Percentiles rank a stretch among this genome's conserved stretches.
Evolutionary conservation across 352 stramenopile species (phyloP).

Genomic region (Phytophthora tubulina): DNA sequence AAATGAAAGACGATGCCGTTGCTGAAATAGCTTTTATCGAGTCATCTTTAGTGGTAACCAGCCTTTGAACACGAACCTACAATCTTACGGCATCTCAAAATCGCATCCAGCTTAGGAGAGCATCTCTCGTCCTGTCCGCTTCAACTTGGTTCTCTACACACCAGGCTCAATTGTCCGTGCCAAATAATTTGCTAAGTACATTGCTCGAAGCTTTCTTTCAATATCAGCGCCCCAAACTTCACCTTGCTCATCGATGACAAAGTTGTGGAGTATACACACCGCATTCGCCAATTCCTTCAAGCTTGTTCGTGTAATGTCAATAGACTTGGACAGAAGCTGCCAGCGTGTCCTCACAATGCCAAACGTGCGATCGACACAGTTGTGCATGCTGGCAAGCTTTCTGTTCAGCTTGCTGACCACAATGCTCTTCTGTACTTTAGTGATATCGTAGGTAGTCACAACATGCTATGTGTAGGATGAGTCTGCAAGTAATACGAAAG

Average conservation of each 20-base stretch:
- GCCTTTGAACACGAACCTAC: background rate
- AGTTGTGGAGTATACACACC: conserved; percentile 6
- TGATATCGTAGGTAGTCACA: background rate
- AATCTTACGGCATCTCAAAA: background rate
- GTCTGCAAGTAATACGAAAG: conserved; percentile 4
- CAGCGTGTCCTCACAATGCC: background rate
- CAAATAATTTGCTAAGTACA: background rate
- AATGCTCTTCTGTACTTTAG: background rate
- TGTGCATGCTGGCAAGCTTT: background rate
- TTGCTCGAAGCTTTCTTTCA: background rate
- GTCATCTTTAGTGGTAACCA: too few relatives aligned
- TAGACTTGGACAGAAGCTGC: background rate
- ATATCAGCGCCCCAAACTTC: background rate
- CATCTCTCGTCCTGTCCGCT: background rate
- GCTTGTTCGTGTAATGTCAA: background rate
- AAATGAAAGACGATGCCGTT: too few relatives aligned
- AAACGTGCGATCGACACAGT: background rate
- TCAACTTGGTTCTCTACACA: background rate
- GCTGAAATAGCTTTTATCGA: too few relatives aligned
- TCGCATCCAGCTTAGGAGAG: conserved; percentile 1
- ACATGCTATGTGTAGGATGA: background rate
- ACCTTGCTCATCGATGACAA: conserved; percentile 1
- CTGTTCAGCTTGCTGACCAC: conserved; percentile 1
- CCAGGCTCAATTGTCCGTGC: background rate
- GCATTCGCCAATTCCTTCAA: background rate